Base-by-base conservation (phyloP, 257 asterid species). In the Rubia yunnanensis region DNA sequence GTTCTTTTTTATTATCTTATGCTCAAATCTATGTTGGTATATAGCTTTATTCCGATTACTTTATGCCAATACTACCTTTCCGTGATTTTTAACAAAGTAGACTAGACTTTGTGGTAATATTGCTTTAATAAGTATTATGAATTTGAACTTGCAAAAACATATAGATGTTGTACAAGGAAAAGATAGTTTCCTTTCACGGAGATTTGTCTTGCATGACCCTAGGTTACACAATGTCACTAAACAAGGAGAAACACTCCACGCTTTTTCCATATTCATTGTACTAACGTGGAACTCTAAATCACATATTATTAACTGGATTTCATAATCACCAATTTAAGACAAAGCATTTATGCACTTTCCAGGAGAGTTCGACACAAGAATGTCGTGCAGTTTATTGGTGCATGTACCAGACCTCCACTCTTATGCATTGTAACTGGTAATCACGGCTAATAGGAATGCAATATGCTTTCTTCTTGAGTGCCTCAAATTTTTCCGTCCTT, bases 311-410 rank as follows among this genome's bases (percentile, higher is more conserved):
- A 26, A 13, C 44, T 64, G 9, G 36, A n/a, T 24, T 30, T 11
- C 6, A 7, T 20, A 23, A 15, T 48, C 46, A 17, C 28, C 44
- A 49, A 31, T 18, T 30, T 49, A 30, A 46, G 53, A 39, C 48
- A 49, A 63, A 20, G 41, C 57, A 30, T 70, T 73, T 15, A 44
- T 28, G 15, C 28, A 30, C 79, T 70, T 68, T 60, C 63, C 87
- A 92, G 98, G 83, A 87, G 85, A 87, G 85, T 92, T 53, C 83
- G 95, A 58, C 98, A 92, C 81, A 85, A 82, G 82, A 89, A 89
- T 65, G 85, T 91, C 30, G 90, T 91, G 64, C 98, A 84, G 70
- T 88, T 86, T 71, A 86, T 91, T 3, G 96, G 98, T 50, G 92
- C 98, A 52, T 86, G 95, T 69, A 88, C 96, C 13, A 80, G 84